Evolutionary conservation across 2,329 filamentous ascomycete species (phyloP), one percentile per base, ranked within the genome.

Genomic region (Tetracladium maxilliforme): DNA sequence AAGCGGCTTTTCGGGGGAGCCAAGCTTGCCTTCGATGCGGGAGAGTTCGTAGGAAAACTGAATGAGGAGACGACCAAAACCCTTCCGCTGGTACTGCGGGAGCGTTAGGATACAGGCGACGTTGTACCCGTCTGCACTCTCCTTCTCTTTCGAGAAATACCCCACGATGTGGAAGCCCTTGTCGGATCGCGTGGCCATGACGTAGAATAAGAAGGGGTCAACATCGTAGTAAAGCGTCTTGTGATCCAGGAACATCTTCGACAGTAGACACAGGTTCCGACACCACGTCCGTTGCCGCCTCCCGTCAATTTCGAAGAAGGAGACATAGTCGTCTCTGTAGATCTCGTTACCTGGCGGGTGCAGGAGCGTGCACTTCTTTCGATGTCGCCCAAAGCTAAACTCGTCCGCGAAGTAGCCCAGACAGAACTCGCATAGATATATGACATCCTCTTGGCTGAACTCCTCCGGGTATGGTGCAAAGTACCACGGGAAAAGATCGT

Each of bases 171-270:
- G 90, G 41, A 79, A 90, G 10, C 90, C 90, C 40, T 84, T 76
- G 24, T 92, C 83, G 35, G 86, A 81, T 37, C 80, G 73, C 20
- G 75, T 77, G 14, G 82, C 82, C 87, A 98, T 94, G 49, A 93
- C 87, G 52, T 98, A 98, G 58, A 98, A 98, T 18, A 98, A 56
- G 46, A 98, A 98, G 0, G 90, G 90, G 35, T 98, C 90, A n/a
- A 98, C 90, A 41, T 98, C 90, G 56, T 98, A 98, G 58, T 94
- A 98, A 6, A 98, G 70, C 5, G 90, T 95, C 52, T 98, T 98
- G 49, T 94, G 92, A 37, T 92, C 90, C 19, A 98, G 64, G 46
- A 98, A 98, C 54, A 95, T 81, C 44, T 98, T 98, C 13, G 79
- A 90, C 10, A 98, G 61, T 7, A 98, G 60, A 49, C 90, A 98